phyloP scores from a whole-genome alignment of 768 basidiomycete species.

The Leccinum truebloodii region DNA sequence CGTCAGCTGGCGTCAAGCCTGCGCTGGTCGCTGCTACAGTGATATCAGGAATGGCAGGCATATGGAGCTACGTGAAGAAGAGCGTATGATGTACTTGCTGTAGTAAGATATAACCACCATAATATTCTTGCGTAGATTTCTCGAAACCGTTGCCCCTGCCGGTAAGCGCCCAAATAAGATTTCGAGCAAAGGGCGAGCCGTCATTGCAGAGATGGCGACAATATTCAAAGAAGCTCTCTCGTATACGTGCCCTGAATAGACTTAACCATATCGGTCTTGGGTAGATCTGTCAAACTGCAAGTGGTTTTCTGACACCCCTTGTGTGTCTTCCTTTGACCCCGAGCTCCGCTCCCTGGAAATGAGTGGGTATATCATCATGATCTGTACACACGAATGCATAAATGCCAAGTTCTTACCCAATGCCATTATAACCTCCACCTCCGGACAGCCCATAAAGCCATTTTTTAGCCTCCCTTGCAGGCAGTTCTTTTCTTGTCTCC shows the following conservation, averaged over 20 bases:
- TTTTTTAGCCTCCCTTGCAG: conserved; percentile 24
- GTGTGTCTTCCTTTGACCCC: conserved; percentile 40
- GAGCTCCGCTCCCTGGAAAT: conserved; percentile 43
- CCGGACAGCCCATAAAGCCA: conserved; percentile 23
- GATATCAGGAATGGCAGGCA: conserved; percentile 86
- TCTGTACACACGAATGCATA: conserved; percentile 38
- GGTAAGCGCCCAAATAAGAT: conserved; percentile 34
- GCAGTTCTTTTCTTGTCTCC: conserved; percentile 24
- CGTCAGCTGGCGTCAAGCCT: conserved; percentile 86
- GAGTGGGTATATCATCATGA: conserved; percentile 39
- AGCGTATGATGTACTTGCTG: conserved; percentile 63
- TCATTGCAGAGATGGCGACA: conserved; percentile 23
- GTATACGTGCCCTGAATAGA: conserved; percentile 32
- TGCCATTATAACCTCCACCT: conserved; percentile 32
- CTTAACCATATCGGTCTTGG: conserved; percentile 35
- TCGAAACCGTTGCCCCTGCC: conserved; percentile 13
- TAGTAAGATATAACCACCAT: conserved; percentile 39
- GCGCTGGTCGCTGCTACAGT: conserved; percentile 87
- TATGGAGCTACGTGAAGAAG: conserved; percentile 95
- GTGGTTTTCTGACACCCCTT: conserved; percentile 37
- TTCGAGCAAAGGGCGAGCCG: conserved; percentile 16
- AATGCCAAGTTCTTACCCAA: conserved; percentile 38
- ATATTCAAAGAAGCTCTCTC: conserved; percentile 33
- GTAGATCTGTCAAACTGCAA: conserved; percentile 35
- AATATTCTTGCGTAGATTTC: conserved; percentile 47